Evolutionary conservation across 345 rosid genomes (phyloP).

Genomic region (Aquilaria malaccensis): DNA sequence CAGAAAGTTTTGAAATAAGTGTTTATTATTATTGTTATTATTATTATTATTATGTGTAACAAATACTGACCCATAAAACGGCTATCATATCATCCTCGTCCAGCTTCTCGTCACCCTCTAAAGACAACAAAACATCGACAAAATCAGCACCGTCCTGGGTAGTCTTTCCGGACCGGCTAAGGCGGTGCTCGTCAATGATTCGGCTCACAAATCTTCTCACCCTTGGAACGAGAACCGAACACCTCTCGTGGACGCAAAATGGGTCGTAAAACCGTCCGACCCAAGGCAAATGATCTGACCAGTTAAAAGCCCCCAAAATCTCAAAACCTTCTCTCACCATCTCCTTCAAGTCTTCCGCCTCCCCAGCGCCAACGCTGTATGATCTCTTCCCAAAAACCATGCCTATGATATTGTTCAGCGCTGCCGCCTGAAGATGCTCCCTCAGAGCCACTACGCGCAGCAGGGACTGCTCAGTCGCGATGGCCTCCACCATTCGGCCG

Average conservation of each 20-base stretch:
- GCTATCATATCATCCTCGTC: constrained; percentile 39
- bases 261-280: constrained; percentile 39
- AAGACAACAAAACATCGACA: constrained; percentile 44
- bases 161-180: not conserved
- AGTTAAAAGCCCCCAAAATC: constrained; percentile 52
- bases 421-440: constrained; percentile 36
- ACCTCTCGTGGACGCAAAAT: constrained; percentile 27
- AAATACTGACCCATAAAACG: constrained; percentile 37
- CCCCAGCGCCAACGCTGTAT: constrained; percentile 10
- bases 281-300: constrained; percentile 54
- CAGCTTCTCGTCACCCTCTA: constrained; percentile 36
- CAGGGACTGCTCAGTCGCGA: constrained; percentile 14
- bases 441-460: constrained; percentile 25
- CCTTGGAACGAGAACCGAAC: constrained; percentile 36
- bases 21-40: not conserved
- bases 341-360: constrained; percentile 24
- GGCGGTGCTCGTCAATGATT: constrained; percentile 32
- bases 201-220: constrained; percentile 30
- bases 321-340: constrained; percentile 51
- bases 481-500: constrained; percentile 18
- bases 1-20: no score
- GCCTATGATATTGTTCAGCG: constrained; percentile 50
- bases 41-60: not conserved
- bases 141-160: constrained; percentile 26
- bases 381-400: constrained; percentile 49